These are phyloP conservation scores for Leptographium procerum DNA, from an alignment of 2,329 filamentous ascomycete species.

Conservation along the genomic window DNA sequence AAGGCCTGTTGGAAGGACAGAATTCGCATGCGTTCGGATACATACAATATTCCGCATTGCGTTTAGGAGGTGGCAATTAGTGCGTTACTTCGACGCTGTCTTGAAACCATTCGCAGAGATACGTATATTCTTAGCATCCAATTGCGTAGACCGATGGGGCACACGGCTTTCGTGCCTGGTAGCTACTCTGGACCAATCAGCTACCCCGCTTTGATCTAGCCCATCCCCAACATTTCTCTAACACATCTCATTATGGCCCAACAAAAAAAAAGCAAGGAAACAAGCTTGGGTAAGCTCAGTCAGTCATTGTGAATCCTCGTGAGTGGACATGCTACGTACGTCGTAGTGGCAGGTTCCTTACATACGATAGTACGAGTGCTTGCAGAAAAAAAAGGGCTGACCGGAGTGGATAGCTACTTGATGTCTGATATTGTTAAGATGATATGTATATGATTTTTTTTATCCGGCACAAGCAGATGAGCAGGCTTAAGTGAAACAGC, in stretches of 20 bases:
- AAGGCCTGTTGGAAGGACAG: background rate
- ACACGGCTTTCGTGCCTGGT: too few species aligned
- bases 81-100: background rate
- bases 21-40: background rate
- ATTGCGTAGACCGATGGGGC: background rate
- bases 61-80: background rate
- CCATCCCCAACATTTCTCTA: constrained; percentile 1
- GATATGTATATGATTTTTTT: too few species aligned
- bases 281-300: too few species aligned
- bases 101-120: too few species aligned
- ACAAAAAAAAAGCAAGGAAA: background rate
- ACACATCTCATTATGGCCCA: background rate
- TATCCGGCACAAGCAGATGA: too few species aligned
- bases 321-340: too few species aligned
- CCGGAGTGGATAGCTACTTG: background rate
- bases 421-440: too few species aligned
- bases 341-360: background rate
- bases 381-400: background rate
- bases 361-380: too few species aligned
- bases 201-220: background rate
- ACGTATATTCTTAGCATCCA: too few species aligned
- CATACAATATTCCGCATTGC: too few species aligned
- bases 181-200: background rate
- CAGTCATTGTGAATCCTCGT: background rate
- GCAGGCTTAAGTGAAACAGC: background rate